Percentiles rank a stretch among this genome's conserved stretches.
Evolutionary conservation across 495 filamentous ascomycete species (phyloP).

Genomic region (Hypoxylon rickii): DNA sequence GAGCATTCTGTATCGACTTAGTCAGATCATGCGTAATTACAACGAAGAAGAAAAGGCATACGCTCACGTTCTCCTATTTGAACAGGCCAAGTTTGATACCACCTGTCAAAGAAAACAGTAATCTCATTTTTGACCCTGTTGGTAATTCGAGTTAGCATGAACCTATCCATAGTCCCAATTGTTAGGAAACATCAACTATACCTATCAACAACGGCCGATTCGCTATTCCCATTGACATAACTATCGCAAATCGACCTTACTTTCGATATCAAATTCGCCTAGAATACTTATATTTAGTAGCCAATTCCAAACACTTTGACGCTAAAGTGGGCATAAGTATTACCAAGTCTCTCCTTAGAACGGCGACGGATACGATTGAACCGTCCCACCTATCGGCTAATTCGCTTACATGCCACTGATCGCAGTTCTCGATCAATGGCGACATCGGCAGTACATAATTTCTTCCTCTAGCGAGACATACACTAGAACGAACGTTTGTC

Average conservation of each 20-base stretch:
- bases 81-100: conserved; percentile 42
- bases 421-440: conserved; percentile 66
- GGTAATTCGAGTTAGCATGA: background rate
- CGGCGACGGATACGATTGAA: conserved; percentile 69
- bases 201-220: conserved; percentile 35
- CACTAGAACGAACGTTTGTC: conserved; percentile 46
- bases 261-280: conserved; percentile 64
- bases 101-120: conserved; percentile 37
- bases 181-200: conserved; percentile 4
- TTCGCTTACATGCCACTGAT: conserved; percentile 66
- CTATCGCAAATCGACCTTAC: conserved; percentile 68
- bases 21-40: background rate
- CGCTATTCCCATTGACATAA: conserved; percentile 41
- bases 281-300: too few species aligned
- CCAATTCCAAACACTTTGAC: too few species aligned
- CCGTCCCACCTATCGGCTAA: conserved; percentile 70
- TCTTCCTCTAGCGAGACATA: conserved; percentile 70
- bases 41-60: conserved; percentile 12
- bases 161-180: too few species aligned
- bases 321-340: background rate
- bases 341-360: conserved; percentile 69
- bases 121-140: conserved; percentile 37
- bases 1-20: conserved; percentile 51
- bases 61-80: conserved; percentile 39
- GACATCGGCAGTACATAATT: conserved; percentile 69